Conservation (phyloP, 345 rosid species). For the Kandelia obovata region DNA sequence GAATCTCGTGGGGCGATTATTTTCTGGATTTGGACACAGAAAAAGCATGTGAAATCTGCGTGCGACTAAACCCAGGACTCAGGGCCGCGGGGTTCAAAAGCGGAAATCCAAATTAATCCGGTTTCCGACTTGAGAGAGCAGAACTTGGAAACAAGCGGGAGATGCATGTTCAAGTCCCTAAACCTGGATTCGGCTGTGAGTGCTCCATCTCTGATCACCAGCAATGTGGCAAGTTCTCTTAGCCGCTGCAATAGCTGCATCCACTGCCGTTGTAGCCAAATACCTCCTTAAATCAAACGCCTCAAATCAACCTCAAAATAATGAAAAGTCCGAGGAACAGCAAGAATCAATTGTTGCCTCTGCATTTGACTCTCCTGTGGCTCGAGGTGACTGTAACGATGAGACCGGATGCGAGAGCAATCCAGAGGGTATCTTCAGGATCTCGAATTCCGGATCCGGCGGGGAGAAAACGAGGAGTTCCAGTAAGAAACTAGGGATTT, state of each 20-base stretch:
- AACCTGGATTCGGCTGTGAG: too few relatives aligned
- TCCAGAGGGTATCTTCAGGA: slow-evolving; percentile 57
- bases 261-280: slow-evolving; percentile 59
- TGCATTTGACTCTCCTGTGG: slow-evolving; percentile 16
- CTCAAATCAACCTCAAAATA: not conserved
- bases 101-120: too few relatives aligned
- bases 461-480: slow-evolving; percentile 18
- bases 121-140: not conserved
- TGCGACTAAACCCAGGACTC: too few relatives aligned
- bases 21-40: too few relatives aligned
- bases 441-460: slow-evolving; percentile 57
- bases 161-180: not conserved
- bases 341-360: slow-evolving; percentile 4
- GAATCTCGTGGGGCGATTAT: too few relatives aligned
- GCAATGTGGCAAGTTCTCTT: slow-evolving; percentile 75
- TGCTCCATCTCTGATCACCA: not conserved
- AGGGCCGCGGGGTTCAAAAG: too few relatives aligned
- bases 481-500: slow-evolving; percentile 29
- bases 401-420: slow-evolving; percentile 28
- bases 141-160: slow-evolving; percentile 19
- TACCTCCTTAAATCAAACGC: slow-evolving; percentile 30
- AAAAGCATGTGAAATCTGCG: too few relatives aligned
- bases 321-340: slow-evolving; percentile 1
- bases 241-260: slow-evolving; percentile 75
- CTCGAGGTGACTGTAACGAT: slow-evolving; percentile 15